Evolutionary conservation across 805 yeast genomes (phyloP), one percentile per base, ranked within the genome.

Genomic region (Candida maesae): DNA sequence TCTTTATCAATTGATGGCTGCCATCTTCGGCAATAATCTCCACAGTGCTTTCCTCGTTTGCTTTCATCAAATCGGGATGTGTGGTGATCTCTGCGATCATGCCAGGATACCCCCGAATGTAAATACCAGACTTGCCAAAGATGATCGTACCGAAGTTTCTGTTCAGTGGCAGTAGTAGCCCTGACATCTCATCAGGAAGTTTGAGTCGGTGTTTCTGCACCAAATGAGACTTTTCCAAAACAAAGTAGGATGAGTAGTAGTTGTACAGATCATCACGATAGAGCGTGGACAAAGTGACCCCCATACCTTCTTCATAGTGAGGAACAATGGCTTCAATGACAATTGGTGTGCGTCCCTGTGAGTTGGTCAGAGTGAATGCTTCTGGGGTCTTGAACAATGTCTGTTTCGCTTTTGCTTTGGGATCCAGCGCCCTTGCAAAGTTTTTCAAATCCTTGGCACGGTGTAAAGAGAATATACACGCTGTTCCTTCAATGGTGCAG

Each of bases 281-380:
- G 3, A 51, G 24, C 3, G 46, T 44, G 1, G 53, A 49, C 5
- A 51, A 27, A 3, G 51, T 39, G 2, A 32, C 20, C 11, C 42
- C 44, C 1, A 29, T 18, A 2, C 34, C 25, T 10, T 41, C 48
- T 20, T 41, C 50, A 24, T 43, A 42, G 28, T 43, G 49, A 5
- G 38, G 14, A 1, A 15, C 25, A 4, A 54, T 51, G 4, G 42
- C 33, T 15, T 49, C 55, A 4, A 49, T 12, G 1, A 33, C 9
- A 16, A 54, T 26, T 3, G 56, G 53, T 12, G 49, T 41, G 5
- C 54, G 36, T 16, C 50, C 50, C n/a, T 42, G 45, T n/a, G 35
- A 35, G 19, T 39, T 42, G 10, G 51, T 42, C 21, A 54, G n/a
- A 2, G 52, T 51, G 36, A 18, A 35, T 3, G 35, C 31, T 18